Evolutionary conservation across 2,329 filamentous ascomycete species (phyloP).

Genomic region (Xylariaceae sp.): DNA sequence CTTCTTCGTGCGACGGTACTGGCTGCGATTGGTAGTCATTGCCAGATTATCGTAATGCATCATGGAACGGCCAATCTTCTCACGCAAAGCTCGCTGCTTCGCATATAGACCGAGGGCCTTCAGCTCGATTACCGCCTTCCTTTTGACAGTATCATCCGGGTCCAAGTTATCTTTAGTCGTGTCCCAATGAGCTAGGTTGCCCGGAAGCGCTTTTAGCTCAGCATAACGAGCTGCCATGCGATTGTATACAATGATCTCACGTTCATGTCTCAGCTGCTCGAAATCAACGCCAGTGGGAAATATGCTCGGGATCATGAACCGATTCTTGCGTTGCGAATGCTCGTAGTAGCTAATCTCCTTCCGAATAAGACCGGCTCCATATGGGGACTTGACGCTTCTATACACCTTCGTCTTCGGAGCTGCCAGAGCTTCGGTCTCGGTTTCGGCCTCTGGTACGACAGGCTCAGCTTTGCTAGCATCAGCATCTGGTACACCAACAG

Average conservation of each 20-base stretch:
- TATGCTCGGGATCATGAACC: conserved; percentile 77
- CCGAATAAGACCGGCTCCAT: conserved; percentile 49
- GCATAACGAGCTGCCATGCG: conserved; percentile 78
- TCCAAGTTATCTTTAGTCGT: conserved; percentile 61
- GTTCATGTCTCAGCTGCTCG: conserved; percentile 77
- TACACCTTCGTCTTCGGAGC: conserved; percentile 48
- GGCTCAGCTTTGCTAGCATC: conserved; percentile 6
- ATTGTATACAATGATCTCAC: conserved; percentile 85
- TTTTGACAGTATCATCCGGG: conserved; percentile 75
- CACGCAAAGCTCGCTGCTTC: conserved; percentile 80
- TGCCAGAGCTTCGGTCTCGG: conserved; percentile 32
- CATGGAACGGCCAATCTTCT: conserved; percentile 86
- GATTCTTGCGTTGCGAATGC: conserved; percentile 69
- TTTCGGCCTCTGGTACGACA: conserved; percentile 16
- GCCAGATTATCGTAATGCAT: conserved; percentile 92
- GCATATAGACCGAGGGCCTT: conserved; percentile 84
- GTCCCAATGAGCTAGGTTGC: conserved; percentile 85
- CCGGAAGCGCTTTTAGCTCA: conserved; percentile 77
- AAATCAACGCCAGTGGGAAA: conserved; percentile 86
- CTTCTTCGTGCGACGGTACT: conserved; percentile 94
- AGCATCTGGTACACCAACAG: conserved; percentile 37
- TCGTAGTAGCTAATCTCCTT: conserved; percentile 70
- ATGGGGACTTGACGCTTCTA: conserved; percentile 71
- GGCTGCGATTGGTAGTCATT: conserved; percentile 90
- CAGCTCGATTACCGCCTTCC: conserved; percentile 90